Base-by-base conservation (phyloP, 768 basidiomycete species). In the Lactarius vividus region DNA sequence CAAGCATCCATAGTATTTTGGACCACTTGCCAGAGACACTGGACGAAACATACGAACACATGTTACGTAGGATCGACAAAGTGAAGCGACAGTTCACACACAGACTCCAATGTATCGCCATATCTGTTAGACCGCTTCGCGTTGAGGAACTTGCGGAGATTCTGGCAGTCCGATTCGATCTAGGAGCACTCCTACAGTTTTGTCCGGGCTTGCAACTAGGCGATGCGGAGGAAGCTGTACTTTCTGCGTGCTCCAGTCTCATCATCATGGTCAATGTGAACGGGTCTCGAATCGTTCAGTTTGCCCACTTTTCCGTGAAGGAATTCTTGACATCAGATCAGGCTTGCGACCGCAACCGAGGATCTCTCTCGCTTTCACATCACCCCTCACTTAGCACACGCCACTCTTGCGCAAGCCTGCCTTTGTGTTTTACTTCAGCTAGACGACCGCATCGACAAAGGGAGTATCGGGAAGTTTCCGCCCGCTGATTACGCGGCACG, bases 271-370 rank as follows among this genome's bases (percentile, higher is more conserved):
- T 60, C n/a, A 5, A 61, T 4, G 26, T 42, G 31, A 16, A 28
- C 9, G 44, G 18, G 37, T 49, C 18, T 9, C 11, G 9, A 6
- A n/a, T 58, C 13, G 49, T 65, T 18, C 59, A 65, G 15, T 65
- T 65, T 37, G 5, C 64, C 7, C 64, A 65, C 23, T 56, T 65
- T 40, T 60, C 64, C 0, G 64, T 65, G 11, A 65, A 49, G 44
- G 64, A 65, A 33, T 33, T 33, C 31, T 9, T 33, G 31, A 33
- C 31, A 1, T 33, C 31, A 9, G 31, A 33, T 33, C 31, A n/a
- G 31, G 8, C 31, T 33, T 33, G 31, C 31, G 31, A 33, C 31
- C 31, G 31, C 31, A 33, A 33, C 31, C 31, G 31, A 33, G 31
- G 31, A 33, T 33, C 31, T 33, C 9, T 33, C 31, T 9, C 31